Conservation (phyloP, 1,284 basidiomycete genomes). For the Microbotryum saponariae region DNA sequence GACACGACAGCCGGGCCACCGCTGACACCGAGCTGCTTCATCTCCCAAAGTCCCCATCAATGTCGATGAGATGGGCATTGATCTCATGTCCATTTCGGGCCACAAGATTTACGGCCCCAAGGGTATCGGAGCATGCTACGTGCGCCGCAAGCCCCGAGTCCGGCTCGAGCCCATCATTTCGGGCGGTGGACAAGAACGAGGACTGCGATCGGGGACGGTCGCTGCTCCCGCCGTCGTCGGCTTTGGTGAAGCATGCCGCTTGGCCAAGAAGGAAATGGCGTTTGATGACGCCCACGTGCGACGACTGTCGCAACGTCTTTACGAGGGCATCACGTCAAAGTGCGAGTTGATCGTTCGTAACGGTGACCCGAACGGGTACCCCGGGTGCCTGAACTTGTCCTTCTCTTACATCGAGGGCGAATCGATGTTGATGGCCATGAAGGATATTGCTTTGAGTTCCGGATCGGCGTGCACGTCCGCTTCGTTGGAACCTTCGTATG, state of each 20-base stretch:
- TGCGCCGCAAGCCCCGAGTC: conserved; percentile 84
- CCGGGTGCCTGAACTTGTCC: conserved; percentile 67
- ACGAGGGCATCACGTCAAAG: conserved; percentile 69
- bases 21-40: background rate
- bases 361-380: conserved; percentile 65
- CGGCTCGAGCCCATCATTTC: conserved; percentile 89
- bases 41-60: conserved; percentile 57
- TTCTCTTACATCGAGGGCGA: conserved; percentile 96
- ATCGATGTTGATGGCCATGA: conserved; percentile 94
- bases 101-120: conserved; percentile 99
- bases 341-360: conserved; percentile 90
- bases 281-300: conserved; percentile 75
- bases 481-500: conserved; percentile 96
- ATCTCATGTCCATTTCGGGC: conserved; percentile 90
- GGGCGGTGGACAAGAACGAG: conserved; percentile 96
- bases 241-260: conserved; percentile 86
- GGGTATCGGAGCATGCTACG: conserved; percentile 90
- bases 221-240: conserved; percentile 86
- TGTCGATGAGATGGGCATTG: conserved; percentile 92
- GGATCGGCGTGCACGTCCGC: conserved; percentile 98
- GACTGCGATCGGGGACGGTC: conserved; percentile 86
- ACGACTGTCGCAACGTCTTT: conserved; percentile 70
- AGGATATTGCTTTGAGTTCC: conserved; percentile 96
- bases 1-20: background rate
- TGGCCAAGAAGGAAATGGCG: conserved; percentile 87